These are phyloP conservation scores for Penicillium paradoxum DNA, from an alignment of 495 filamentous ascomycete species.

Conservation along the genomic window DNA sequence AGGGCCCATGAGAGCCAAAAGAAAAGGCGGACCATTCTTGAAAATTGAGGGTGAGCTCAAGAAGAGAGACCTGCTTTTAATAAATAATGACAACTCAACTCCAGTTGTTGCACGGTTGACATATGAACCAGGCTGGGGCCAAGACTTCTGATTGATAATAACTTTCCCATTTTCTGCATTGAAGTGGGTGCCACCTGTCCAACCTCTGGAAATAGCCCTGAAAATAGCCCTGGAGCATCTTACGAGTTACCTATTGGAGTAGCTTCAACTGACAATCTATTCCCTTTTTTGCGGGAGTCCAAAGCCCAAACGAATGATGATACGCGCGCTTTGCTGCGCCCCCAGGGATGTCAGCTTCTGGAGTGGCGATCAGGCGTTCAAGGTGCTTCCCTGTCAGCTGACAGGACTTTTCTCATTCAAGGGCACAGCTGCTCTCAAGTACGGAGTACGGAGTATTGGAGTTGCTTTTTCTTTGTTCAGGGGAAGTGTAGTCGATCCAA, in stretches of 20 bases:
- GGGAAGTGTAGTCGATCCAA: neutral
- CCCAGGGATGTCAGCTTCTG: neutral
- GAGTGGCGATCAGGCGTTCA: neutral
- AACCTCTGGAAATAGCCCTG: neutral
- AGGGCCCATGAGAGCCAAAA: slow-evolving; percentile 4
- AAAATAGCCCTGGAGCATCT: too few relatives aligned
- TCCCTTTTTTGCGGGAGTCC: too few relatives aligned
- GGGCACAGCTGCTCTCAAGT: neutral
- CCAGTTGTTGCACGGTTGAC: neutral
- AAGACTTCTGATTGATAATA: neutral
- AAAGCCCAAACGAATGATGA: too few relatives aligned
- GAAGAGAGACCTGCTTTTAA: neutral
- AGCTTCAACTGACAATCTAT: neutral
- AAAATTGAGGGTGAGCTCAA: neutral
- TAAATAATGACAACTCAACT: slow-evolving; percentile 2
- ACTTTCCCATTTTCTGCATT: neutral
- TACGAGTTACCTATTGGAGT: neutral
- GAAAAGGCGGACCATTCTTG: neutral
- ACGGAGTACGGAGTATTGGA: too few relatives aligned
- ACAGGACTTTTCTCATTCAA: neutral
- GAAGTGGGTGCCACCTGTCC: neutral
- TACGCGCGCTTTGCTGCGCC: slow-evolving; percentile 9
- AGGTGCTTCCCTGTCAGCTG: neutral
- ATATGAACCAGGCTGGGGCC: neutral
- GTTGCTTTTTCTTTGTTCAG: neutral